Conservation (phyloP, 2,329 filamentous ascomycete genomes). For the Colletotrichum gloeosporioides region DNA sequence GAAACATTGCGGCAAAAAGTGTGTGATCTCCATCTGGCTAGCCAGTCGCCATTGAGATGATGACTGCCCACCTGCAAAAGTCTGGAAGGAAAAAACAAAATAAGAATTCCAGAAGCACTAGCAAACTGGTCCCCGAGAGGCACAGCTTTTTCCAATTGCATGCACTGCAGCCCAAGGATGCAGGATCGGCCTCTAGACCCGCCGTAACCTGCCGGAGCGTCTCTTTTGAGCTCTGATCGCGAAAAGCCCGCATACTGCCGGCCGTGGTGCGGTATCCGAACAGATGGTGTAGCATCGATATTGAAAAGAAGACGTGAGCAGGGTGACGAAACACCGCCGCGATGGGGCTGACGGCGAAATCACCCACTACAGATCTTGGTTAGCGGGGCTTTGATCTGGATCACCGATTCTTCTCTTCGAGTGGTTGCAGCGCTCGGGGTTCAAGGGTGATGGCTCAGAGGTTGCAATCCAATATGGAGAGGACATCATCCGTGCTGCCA, state of each 20-base stretch:
- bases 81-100: neutral
- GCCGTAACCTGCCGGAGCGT: neutral
- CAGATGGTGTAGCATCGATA: conserved; percentile 7
- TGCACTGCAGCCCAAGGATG: neutral
- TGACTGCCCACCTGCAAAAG: neutral
- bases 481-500: conserved; percentile 4
- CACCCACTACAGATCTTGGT: conserved; percentile 18
- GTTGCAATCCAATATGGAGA: neutral
- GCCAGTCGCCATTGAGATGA: neutral
- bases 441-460: neutral
- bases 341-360: conserved; percentile 11
- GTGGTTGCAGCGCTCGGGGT: neutral
- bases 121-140: neutral
- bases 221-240: conserved; percentile 6
- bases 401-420: neutral
- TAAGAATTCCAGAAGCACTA: neutral
- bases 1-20: neutral
- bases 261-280: neutral
- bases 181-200: neutral
- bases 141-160: neutral
- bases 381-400: conserved; percentile 19
- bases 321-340: conserved; percentile 7
- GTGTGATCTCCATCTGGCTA: neutral
- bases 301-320: conserved; percentile 3
- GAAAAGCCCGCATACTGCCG: neutral